These are phyloP conservation scores for Nicotiana rustica DNA, from an alignment of 305 asterid species.

Conservation along the genomic window DNA sequence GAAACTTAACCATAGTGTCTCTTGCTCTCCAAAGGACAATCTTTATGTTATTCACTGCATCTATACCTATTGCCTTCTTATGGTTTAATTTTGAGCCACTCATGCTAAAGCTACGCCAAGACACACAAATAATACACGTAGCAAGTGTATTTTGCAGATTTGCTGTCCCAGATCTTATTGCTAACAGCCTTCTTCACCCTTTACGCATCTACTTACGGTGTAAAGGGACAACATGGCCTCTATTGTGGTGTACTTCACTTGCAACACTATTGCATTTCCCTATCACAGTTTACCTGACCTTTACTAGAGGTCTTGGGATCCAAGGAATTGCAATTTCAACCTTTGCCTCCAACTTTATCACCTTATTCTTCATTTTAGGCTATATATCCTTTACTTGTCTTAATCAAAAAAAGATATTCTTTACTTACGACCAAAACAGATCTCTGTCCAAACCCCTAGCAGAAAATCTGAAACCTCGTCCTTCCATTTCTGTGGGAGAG, in stretches of 20 bases:
- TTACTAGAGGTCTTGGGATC: slow-evolving; percentile 69
- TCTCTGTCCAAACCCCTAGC: slow-evolving; percentile 48
- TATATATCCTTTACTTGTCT: slow-evolving; percentile 49
- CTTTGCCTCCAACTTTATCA: slow-evolving; percentile 59
- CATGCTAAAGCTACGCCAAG: slow-evolving; percentile 77
- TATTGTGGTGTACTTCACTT: slow-evolving; percentile 73
- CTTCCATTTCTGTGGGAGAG: slow-evolving; percentile 53
- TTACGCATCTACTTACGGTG: slow-evolving; percentile 79
- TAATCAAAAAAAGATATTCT: slow-evolving; percentile 14
- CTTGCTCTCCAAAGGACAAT: slow-evolving; percentile 74
- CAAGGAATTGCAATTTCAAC: slow-evolving; percentile 77
- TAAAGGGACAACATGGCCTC: slow-evolving; percentile 84
- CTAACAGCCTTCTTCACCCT: slow-evolving; percentile 80
- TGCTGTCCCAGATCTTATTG: slow-evolving; percentile 81
- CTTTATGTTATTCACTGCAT: slow-evolving; percentile 64
- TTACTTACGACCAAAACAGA: slow-evolving; percentile 41
- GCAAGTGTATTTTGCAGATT: slow-evolving; percentile 75
- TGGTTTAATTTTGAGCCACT: slow-evolving; percentile 83
- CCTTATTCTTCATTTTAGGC: slow-evolving; percentile 61
- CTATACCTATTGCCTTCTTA: slow-evolving; percentile 68
- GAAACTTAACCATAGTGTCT: slow-evolving; percentile 58
- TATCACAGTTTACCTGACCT: slow-evolving; percentile 67
- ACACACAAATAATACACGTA: slow-evolving; percentile 63
- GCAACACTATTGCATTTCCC: slow-evolving; percentile 75
- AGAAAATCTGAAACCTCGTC: slow-evolving; percentile 43